Evolutionary conservation across 2,329 filamentous ascomycete genomes (phyloP), one percentile per base, ranked within the genome.

Genomic region (Colletotrichum abscissum): DNA sequence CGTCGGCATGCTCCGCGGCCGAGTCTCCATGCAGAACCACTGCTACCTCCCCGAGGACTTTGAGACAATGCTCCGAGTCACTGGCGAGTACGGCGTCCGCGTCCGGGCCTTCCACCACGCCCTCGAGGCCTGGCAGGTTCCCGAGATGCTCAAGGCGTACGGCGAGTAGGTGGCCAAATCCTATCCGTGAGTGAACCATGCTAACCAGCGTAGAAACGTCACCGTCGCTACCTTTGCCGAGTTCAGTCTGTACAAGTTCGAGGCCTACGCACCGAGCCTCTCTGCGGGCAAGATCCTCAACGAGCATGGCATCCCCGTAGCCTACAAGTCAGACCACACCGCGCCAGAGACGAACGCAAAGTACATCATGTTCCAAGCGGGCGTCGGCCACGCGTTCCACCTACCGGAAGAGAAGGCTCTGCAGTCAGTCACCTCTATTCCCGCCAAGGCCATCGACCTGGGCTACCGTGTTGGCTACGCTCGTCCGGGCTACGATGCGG

Each of bases 401-500:
- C 78, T 87, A 7, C 78, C 84, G 0, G 81, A 80, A 54, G 79
- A 83, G 26, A 81, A 83, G 52, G 84, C 85, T 22, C 73, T 87
- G 16, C 81, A 84, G 64, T 81, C 85, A 4, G 82, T 88, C 6
- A 87, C 85, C 0, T 86, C 84, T 4, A 79, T 86, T 1, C 86
- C 86, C 4, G 86, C 86, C 5, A 81, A 79, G 12, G 83, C 84
- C 3, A 76, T 87, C 1, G 82, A 84, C 42, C 79, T 86, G 30
- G 82, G 82, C 57, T 79, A 85, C 70, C 82, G 86, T 1, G 81
- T 88, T 3, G 86, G 86, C 3, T 86, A 84, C 70, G 79, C 79
- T 9, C 81, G 81, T 16, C 76, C 82, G 4, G 85, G 86, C 4
- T 88, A 86, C 69, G 87, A 88, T 76, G 87, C 86, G 16, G 86